These are phyloP conservation scores for Salix udensis DNA, from an alignment of 345 rosid genomes.

Conservation along the genomic window DNA sequence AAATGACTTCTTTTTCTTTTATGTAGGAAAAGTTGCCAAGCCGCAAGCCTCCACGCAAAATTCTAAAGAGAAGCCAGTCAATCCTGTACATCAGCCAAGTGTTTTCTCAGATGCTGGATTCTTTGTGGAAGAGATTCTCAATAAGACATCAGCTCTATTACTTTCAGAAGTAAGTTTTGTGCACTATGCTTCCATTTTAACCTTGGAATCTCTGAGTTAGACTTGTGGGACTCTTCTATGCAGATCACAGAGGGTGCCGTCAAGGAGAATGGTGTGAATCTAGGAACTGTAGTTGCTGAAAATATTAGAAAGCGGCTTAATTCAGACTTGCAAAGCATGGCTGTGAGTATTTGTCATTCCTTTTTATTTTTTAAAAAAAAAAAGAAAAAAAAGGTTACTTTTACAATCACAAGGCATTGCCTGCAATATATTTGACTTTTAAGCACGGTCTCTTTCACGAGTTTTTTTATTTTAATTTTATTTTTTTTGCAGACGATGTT, in stretches of 20 bases:
- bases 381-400: neutral
- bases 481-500: conserved; percentile 54
- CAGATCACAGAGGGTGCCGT: conserved; percentile 49
- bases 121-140: conserved; percentile 66
- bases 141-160: conserved; percentile 50
- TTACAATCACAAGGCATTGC: neutral
- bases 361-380: too few species aligned
- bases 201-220: neutral
- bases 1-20: conserved; percentile 5
- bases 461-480: neutral
- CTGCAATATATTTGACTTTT: neutral
- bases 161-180: conserved; percentile 49
- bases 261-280: conserved; percentile 41
- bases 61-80: conserved; percentile 30
- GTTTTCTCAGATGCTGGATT: conserved; percentile 43
- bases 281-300: conserved; percentile 47
- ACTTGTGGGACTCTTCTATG: conserved; percentile 2
- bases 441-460: neutral
- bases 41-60: conserved; percentile 31
- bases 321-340: conserved; percentile 54
- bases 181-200: neutral
- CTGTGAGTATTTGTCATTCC: conserved; percentile 44
- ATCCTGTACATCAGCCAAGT: conserved; percentile 17
- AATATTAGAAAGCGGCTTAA: conserved; percentile 44
- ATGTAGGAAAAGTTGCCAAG: conserved; percentile 55